phyloP scores from a whole-genome alignment of 345 rosid genomes.

The Gossypium herbaceum region DNA sequence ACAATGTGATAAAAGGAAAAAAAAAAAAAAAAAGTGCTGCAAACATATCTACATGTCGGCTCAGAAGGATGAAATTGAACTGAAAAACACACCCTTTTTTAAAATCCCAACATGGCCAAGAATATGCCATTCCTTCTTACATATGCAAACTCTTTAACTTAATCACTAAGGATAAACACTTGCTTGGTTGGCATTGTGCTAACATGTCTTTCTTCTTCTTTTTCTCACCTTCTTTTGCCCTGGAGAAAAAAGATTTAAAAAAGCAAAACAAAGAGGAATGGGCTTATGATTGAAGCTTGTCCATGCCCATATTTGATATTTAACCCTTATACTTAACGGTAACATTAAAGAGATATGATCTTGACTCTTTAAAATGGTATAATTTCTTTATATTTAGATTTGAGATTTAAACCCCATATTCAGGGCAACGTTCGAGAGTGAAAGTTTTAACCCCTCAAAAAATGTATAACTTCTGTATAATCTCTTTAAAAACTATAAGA shows the following conservation, averaged over 20 bases:
- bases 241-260: background rate
- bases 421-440: too few relatives aligned
- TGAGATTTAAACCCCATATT: too few relatives aligned
- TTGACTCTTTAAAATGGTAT: too few relatives aligned
- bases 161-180: constrained; percentile 5
- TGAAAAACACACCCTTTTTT: background rate
- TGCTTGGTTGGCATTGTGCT: constrained; percentile 4
- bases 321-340: too few relatives aligned
- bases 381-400: too few relatives aligned
- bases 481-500: too few relatives aligned
- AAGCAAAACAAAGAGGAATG: constrained; percentile 13
- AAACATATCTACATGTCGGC: background rate
- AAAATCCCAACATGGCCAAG: too few relatives aligned
- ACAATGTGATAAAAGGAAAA: background rate
- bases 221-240: background rate
- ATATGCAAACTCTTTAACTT: background rate
- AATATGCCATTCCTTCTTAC: background rate
- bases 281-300: constrained; percentile 29
- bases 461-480: too few relatives aligned
- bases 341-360: too few relatives aligned
- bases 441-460: too few relatives aligned
- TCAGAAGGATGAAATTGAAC: background rate
- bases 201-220: background rate
- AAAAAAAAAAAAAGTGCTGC: background rate
- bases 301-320: background rate